These are phyloP conservation scores for Verticillium nubilum DNA, from an alignment of 2,329 filamentous ascomycete genomes.

Conservation along the genomic window DNA sequence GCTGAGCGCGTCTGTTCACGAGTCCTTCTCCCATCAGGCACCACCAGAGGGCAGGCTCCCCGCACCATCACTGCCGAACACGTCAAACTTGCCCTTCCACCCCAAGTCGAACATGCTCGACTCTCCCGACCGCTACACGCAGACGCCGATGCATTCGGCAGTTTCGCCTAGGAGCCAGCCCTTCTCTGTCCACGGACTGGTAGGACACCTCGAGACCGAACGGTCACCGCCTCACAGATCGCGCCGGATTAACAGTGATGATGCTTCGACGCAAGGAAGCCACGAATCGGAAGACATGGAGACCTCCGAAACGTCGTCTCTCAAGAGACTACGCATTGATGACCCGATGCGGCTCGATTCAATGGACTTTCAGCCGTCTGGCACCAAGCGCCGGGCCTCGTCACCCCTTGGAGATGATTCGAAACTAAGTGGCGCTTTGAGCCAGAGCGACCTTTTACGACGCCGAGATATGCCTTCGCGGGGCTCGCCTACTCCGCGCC, in stretches of 20 bases:
- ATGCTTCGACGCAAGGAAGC: slow-evolving; percentile 41
- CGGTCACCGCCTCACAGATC: slow-evolving; percentile 39
- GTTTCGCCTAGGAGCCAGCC: slow-evolving; percentile 37
- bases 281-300: slow-evolving; percentile 42
- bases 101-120: slow-evolving; percentile 34
- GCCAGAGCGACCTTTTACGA: slow-evolving; percentile 38
- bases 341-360: slow-evolving; percentile 22
- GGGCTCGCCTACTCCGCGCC: slow-evolving; percentile 47
- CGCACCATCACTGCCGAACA: slow-evolving; percentile 40
- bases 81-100: slow-evolving; percentile 19
- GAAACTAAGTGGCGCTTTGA: slow-evolving; percentile 28
- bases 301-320: slow-evolving; percentile 43
- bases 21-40: slow-evolving; percentile 28
- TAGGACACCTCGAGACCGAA: slow-evolving; percentile 20
- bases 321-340: slow-evolving; percentile 46
- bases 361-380: slow-evolving; percentile 32
- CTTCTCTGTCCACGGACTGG: slow-evolving; percentile 32
- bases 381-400: slow-evolving; percentile 51
- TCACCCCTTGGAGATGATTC: slow-evolving; percentile 47
- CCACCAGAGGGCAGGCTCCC: slow-evolving; percentile 34
- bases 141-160: slow-evolving; percentile 42
- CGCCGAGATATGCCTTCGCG: slow-evolving; percentile 43
- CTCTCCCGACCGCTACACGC: slow-evolving; percentile 35
- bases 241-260: slow-evolving; percentile 44
- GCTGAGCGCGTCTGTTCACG: slow-evolving; percentile 35